Evolutionary conservation across 306 rosid genomes (phyloP).

Genomic region (Benincasa hispida): DNA sequence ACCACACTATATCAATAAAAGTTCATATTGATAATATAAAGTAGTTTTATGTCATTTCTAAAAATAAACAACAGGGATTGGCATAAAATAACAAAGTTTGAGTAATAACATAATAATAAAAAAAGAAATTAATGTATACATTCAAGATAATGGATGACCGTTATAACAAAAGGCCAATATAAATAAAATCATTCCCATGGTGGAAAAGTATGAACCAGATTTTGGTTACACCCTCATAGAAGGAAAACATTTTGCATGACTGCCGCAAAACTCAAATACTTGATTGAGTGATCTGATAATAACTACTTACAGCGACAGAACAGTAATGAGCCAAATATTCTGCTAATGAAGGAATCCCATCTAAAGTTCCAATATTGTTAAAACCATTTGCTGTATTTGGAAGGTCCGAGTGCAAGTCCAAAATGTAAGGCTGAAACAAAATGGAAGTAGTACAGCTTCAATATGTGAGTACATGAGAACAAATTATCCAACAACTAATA

Average conservation of each 20-base stretch:
- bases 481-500: neutral
- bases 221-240: neutral
- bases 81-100: neutral
- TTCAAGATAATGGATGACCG: neutral
- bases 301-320: slow-evolving; percentile 50
- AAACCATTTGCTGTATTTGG: slow-evolving; percentile 30
- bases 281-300: neutral
- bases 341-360: slow-evolving; percentile 73
- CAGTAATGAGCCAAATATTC: slow-evolving; percentile 85
- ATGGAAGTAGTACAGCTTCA: slow-evolving; percentile 3
- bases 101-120: neutral
- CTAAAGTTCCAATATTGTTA: slow-evolving; percentile 46
- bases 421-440: slow-evolving; percentile 47
- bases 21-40: neutral
- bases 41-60: neutral
- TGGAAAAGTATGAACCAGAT: neutral
- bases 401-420: slow-evolving; percentile 24
- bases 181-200: neutral
- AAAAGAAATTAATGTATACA: neutral
- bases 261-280: neutral
- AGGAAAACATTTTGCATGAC: neutral
- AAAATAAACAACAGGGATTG: neutral
- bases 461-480: neutral
- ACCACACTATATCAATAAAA: too few relatives aligned
- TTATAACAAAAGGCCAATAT: neutral